Base-by-base conservation (phyloP, 495 filamentous ascomycete genomes). In the Pyrenula aspistea region DNA sequence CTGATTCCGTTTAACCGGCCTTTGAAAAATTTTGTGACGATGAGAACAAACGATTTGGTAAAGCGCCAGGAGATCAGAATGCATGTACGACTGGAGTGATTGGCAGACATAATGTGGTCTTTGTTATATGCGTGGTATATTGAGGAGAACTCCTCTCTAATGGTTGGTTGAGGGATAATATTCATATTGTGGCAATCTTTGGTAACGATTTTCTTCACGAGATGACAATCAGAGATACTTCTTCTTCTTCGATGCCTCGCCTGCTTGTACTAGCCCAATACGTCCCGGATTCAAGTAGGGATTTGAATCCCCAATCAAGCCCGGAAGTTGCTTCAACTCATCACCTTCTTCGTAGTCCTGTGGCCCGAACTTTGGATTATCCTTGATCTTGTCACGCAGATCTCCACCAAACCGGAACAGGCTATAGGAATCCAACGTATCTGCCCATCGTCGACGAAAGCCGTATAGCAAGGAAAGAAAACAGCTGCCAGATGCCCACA, bases 331-430 rank as follows among this genome's bases (percentile, higher is more conserved):
- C 11, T 11, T 11, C 11, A 48, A 19, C 11, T 11, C 19, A 11
- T 11, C 11, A 48, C 42, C 11, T 48, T 48, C 11, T 11, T 48
- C 42, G 42, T 48, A 48, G 19, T 48, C 42, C 42, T 48, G 11
- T 48, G 42, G 11, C 11, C 11, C 42, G 19, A 48, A 48, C 19
- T 48, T 19, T 48, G 42, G 42, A 19, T 48, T 48, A 48, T 48
- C 42, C n/a, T n/a, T n/a, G n/a, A n/a, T n/a, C n/a, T n/a, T n/a
- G n/a, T n/a, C n/a, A n/a, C n/a, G n/a, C n/a, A n/a, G n/a, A n/a
- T n/a, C n/a, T 11, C 11, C 42, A 11, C 42, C 70, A 69, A 49
- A 59, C 36, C 55, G 47, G 8, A 57, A 53, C 20, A 57, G 15
- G 10, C 55, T 53, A 25, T 51, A 57, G n/a, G 21, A 19, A 25